Conservation (phyloP, 108 stramenopile genomes). For the Stephanodiscus triporus region DNA sequence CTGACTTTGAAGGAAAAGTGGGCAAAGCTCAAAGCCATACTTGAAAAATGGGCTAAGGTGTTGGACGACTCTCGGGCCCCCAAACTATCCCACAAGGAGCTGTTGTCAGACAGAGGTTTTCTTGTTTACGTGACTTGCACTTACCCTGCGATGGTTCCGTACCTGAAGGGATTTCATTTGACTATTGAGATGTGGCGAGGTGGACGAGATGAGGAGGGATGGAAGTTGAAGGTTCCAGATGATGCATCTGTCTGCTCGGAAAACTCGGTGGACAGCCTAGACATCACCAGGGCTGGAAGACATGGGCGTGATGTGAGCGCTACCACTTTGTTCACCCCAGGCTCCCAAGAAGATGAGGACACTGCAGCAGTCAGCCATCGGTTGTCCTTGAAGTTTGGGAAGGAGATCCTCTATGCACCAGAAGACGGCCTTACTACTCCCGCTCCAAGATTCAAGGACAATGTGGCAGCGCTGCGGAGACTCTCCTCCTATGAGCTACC, state of each 20-base stretch:
- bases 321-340: no score
- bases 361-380: background rate
- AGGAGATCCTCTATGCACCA: background rate
- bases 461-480: constrained; percentile 18
- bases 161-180: constrained; percentile 57
- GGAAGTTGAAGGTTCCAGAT: constrained; percentile 20
- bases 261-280: no score
- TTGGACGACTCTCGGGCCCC: background rate
- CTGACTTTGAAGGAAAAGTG: constrained; percentile 40
- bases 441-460: constrained; percentile 36
- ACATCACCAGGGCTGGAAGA: no score
- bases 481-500: constrained; percentile 12
- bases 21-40: constrained; percentile 15
- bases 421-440: constrained; percentile 14
- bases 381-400: background rate
- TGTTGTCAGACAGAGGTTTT: constrained; percentile 40
- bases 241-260: constrained; percentile 17
- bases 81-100: constrained; percentile 28
- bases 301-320: no score
- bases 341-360: constrained; percentile 1
- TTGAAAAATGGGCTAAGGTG: constrained; percentile 9
- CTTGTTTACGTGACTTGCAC: constrained; percentile 47
- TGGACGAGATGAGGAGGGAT: constrained; percentile 51
- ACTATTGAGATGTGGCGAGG: constrained; percentile 47
- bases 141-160: constrained; percentile 45